These are phyloP conservation scores for Solanum phureja DNA, from an alignment of 257 asterid species.

Conservation along the genomic window DNA sequence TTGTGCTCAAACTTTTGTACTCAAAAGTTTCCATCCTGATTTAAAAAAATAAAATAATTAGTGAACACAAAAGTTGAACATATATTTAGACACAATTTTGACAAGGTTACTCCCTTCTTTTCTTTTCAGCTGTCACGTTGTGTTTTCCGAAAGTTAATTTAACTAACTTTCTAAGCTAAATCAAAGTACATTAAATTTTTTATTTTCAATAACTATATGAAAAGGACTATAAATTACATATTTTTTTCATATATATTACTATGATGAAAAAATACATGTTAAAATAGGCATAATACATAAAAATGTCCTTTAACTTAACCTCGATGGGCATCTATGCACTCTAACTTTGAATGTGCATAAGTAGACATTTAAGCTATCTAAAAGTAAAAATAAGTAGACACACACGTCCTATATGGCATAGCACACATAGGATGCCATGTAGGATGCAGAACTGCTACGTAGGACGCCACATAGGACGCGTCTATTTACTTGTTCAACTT, in stretches of 20 bases:
- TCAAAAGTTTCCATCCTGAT: slow-evolving; percentile 45
- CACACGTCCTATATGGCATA: rapidly evolving
- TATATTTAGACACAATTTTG: neutral
- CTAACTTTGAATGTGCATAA: neutral
- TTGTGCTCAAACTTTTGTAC: slow-evolving; percentile 23
- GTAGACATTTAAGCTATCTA: too few relatives aligned
- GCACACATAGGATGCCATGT: too few relatives aligned
- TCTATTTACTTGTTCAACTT: neutral
- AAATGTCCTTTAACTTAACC: neutral
- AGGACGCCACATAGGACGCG: rapidly evolving
- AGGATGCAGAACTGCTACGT: too few relatives aligned
- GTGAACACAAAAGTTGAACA: neutral
- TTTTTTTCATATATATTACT: too few relatives aligned
- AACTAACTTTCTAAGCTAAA: rapidly evolving
- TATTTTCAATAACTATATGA: neutral
- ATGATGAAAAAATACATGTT: neutral
- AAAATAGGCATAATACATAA: too few relatives aligned
- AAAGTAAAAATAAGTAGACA: neutral
- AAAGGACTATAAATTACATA: rapidly evolving
- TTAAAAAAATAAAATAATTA: neutral
- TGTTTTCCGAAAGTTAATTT: too few relatives aligned
- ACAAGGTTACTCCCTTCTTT: neutral
- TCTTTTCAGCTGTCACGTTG: neutral
- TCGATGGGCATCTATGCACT: neutral
- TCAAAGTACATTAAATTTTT: too few relatives aligned